Evolutionary conservation across 129 eudicot species (phyloP), one percentile per base, ranked within the genome.

Genomic region (Helianthus tuberosus): DNA sequence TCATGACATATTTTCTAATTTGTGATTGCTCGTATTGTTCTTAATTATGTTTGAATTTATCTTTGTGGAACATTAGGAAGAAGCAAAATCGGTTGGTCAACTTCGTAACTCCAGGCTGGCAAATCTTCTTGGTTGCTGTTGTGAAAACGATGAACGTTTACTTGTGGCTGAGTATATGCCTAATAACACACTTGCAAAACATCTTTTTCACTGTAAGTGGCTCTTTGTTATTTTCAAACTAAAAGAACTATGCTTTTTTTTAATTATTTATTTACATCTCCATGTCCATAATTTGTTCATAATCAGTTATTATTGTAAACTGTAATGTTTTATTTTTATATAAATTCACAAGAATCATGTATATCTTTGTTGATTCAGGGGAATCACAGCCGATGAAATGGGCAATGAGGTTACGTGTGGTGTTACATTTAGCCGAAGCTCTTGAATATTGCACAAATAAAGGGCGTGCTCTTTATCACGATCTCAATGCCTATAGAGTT

Each of bases 101-200:
- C 86, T 88, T 46, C 90, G 89, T 43, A 88, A 80, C 32, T 75
- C 23, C 0, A 82, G 86, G 84, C 83, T 89, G 79, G 92, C 88
- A 47, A 89, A 89, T 77, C 84, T 89, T 78, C 84, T 89, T 53
- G 96, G 96, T 66, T 89, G 92, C 73, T 89, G 96, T 67, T 89
- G 84, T 62, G 92, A 89, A 77, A 72, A 83, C 14, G 92, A 86
- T 47, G 96, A 89, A 72, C 80, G 96, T 20, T 73, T 89, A 61
- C 96, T 89, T 66, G 92, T 89, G 55, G 89, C 92, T 2, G 96
- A 89, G 66, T 89, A 84, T 75, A 71, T 86, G 89, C 92, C 96
- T 23, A 82, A 89, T 68, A 85, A 84, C 49, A 89, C 96, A 11
- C 92, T 89, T 52, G 89, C 96, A 25, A 89, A 89, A 78, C 96